A percentile compares a stretch with the other conserved stretches of the same genome.
Conservation (phyloP, 2,329 filamentous ascomycete genomes). For the Aspergillus chevalieri region DNA sequence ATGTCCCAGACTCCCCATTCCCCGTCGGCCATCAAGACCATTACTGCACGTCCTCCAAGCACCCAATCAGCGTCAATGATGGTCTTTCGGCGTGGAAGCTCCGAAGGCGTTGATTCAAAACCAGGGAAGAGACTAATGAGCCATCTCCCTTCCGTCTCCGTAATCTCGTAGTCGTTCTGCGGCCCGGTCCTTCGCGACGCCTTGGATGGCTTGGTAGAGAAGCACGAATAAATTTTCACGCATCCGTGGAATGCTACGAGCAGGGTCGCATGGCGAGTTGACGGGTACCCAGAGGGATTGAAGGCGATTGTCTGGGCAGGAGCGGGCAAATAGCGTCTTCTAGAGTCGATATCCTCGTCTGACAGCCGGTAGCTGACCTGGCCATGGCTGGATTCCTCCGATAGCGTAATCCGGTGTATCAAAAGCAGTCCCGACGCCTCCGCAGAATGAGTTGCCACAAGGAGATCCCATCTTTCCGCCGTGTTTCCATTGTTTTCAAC, state of each 20-base stretch:
- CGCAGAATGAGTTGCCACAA: constrained; percentile 43
- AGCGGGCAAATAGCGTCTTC: constrained; percentile 43
- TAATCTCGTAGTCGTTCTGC: constrained; percentile 25
- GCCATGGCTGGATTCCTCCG: constrained; percentile 15
- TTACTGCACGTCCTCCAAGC: constrained; percentile 38
- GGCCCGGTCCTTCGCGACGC: constrained; percentile 21
- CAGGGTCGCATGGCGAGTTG: constrained; percentile 48
- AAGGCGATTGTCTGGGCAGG: constrained; percentile 49
- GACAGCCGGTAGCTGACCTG: constrained; percentile 20
- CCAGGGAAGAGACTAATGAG: constrained; percentile 39
- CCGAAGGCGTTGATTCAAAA: constrained; percentile 29
- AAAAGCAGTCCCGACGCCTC: constrained; percentile 42
- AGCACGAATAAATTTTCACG: constrained; percentile 54
- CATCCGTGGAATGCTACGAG: constrained; percentile 52
- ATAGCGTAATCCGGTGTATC: constrained; percentile 38
- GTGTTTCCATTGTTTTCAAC: constrained; percentile 20
- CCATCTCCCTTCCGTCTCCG: constrained; percentile 36
- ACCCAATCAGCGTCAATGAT: constrained; percentile 44
- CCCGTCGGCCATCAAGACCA: constrained; percentile 41
- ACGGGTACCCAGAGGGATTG: constrained; percentile 49
- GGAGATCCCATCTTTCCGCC: constrained; percentile 34
- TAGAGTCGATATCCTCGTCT: constrained; percentile 37
- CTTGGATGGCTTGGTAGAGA: constrained; percentile 31
- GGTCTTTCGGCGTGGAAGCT: constrained; percentile 32
- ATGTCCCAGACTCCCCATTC: constrained; percentile 48